A percentile compares a stretch with the other conserved stretches of the same genome.
Evolutionary conservation across 208 protist genomes (phyloP).

Genomic region (Leishmania arabica): DNA sequence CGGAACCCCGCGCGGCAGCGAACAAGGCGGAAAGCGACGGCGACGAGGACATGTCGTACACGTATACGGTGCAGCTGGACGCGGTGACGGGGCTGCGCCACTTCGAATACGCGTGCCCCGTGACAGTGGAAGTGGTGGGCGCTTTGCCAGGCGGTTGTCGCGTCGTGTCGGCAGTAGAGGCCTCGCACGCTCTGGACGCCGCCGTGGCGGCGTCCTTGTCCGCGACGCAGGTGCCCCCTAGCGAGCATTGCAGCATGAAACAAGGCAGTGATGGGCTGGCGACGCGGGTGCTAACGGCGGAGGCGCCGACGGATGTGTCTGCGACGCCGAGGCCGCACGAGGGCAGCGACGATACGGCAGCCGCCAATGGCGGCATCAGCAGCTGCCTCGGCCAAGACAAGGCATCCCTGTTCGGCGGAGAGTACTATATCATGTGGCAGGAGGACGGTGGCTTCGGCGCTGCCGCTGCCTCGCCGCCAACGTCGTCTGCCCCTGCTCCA

Average conservation of each 20-base stretch:
- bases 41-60: conserved; percentile 30
- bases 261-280: neutral
- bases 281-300: neutral
- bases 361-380: neutral
- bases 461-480: neutral
- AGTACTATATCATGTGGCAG: neutral
- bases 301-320: neutral
- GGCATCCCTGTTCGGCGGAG: neutral
- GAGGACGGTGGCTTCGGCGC: neutral
- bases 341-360: neutral
- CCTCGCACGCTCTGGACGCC: conserved; percentile 3
- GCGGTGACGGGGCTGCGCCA: conserved; percentile 26
- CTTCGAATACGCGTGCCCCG: conserved; percentile 46
- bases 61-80: conserved; percentile 42
- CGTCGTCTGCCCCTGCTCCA: neutral
- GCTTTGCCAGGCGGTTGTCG: conserved; percentile 25
- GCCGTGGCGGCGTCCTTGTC: neutral
- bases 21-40: neutral
- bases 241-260: neutral
- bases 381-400: neutral
- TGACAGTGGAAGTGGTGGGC: conserved; percentile 39
- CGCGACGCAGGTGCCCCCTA: neutral
- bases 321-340: neutral
- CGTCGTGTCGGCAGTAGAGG: neutral
- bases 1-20: neutral